phyloP scores from a whole-genome alignment of 2,329 filamentous ascomycete species.

The Chaetomiaceae sp. region DNA sequence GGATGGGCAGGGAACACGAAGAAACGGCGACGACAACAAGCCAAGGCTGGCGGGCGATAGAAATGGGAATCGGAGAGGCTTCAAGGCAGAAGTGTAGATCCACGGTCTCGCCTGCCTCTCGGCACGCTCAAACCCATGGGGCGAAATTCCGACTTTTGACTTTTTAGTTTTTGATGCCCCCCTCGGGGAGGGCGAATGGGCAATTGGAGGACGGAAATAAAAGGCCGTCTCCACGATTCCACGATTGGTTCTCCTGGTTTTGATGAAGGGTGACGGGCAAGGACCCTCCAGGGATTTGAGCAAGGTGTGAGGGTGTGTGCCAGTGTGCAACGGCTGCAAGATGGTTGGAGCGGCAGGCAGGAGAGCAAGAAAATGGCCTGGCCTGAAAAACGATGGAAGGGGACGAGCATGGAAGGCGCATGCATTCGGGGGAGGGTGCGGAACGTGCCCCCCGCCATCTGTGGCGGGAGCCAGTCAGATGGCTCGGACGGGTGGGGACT shows the following conservation, averaged over 20 bases:
- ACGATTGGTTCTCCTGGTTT: slow-evolving; percentile 16
- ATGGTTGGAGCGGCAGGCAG: not conserved
- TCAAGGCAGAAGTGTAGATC: slow-evolving; percentile 8
- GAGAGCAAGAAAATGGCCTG: too few species aligned
- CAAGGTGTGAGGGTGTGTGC: too few species aligned
- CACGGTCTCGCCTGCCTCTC: slow-evolving; percentile 11
- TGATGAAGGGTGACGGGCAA: not conserved
- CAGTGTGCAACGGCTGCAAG: too few species aligned
- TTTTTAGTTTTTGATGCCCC: not conserved
- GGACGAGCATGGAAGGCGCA: slow-evolving; percentile 9
- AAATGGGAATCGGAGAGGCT: not conserved
- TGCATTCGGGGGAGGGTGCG: slow-evolving; percentile 16
- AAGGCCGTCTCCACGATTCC: slow-evolving; percentile 12
- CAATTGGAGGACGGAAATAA: slow-evolving; percentile 19
- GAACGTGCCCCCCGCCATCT: slow-evolving; percentile 18
- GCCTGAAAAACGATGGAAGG: slow-evolving; percentile 3
- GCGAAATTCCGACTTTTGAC: too few species aligned
- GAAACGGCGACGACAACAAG: not conserved
- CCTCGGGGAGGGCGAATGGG: not conserved
- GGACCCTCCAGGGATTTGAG: not conserved
- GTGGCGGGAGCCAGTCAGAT: slow-evolving; percentile 17
- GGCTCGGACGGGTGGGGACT: slow-evolving; percentile 10
- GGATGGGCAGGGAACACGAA: too few species aligned
- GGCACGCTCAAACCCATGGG: slow-evolving; percentile 10
- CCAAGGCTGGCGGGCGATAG: too few species aligned